Conservation (phyloP, 306 rosid genomes). For the Hippophae tibetana region DNA sequence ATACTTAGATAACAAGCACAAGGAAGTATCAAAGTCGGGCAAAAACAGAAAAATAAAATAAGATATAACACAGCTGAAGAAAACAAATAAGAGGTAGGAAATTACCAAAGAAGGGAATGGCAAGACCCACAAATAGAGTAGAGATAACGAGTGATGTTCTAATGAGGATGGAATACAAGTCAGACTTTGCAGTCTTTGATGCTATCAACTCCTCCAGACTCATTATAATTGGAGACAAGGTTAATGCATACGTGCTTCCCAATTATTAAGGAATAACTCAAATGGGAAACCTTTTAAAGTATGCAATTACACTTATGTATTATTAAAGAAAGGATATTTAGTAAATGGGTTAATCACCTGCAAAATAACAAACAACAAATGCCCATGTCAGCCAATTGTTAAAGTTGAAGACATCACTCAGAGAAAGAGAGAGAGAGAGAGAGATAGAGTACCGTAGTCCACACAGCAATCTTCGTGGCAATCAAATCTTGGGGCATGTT, state of each 20-base stretch:
- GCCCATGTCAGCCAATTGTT: conserved; percentile 14
- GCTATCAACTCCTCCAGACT: conserved; percentile 93
- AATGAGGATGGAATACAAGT: conserved; percentile 51
- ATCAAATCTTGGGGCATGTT: conserved; percentile 76
- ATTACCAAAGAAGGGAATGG: conserved; percentile 90
- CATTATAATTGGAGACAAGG: conserved; percentile 92
- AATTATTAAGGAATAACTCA: conserved; percentile 39
- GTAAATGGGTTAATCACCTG: conserved; percentile 99
- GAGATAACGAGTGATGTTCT: conserved; percentile 81
- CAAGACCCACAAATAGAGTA: conserved; percentile 66
- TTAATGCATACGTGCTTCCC: conserved; percentile 76
- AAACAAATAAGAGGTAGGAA: conserved; percentile 6
- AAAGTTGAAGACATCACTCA: neutral
- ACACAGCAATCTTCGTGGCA: conserved; percentile 83
- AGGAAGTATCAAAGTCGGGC: conserved; percentile 88
- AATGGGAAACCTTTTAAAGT: neutral
- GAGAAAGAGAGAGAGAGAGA: neutral
- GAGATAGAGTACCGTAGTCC: conserved; percentile 71
- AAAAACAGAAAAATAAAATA: neutral
- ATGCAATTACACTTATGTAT: neutral
- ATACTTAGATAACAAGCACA: conserved; percentile 81
- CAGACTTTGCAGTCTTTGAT: conserved; percentile 53
- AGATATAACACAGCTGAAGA: no score
- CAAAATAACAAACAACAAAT: conserved; percentile 24
- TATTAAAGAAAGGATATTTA: conserved; percentile 65